These are phyloP conservation scores for Curvularia verruculosa DNA, from an alignment of 2,329 filamentous ascomycete genomes.

Conservation along the genomic window DNA sequence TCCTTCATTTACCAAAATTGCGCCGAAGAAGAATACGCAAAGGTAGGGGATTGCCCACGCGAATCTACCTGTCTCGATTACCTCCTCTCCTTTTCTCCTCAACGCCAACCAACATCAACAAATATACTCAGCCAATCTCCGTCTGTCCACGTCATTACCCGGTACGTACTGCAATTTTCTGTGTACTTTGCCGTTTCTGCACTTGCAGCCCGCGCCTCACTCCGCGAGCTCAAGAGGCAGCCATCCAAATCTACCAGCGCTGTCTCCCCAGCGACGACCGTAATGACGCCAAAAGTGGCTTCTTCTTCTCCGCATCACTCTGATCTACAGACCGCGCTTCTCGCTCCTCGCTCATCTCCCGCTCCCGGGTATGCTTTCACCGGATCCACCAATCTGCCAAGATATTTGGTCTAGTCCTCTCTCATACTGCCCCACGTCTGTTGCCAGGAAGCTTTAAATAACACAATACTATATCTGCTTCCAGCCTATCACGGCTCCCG, in stretches of 20 bases:
- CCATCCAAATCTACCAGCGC: neutral
- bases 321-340: slow-evolving; percentile 9
- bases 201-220: neutral
- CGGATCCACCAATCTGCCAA: slow-evolving; percentile 3
- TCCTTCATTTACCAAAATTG: slow-evolving; percentile 17
- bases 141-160: too few relatives aligned
- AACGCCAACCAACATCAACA: slow-evolving; percentile 1
- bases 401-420: slow-evolving; percentile 1
- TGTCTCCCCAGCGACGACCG: neutral
- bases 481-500: neutral
- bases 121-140: neutral
- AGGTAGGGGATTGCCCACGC: neutral
- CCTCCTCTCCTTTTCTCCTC: neutral
- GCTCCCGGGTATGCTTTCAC: neutral
- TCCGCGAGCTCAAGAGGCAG: neutral
- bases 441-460: neutral
- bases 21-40: neutral
- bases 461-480: neutral
- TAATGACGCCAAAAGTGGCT: neutral
- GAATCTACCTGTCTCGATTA: slow-evolving; percentile 2
- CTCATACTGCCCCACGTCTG: neutral
- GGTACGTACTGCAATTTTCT: slow-evolving; percentile 14
- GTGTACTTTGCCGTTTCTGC: neutral
- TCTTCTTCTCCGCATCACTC: neutral
- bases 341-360: slow-evolving; percentile 14